These are phyloP conservation scores for Colletotrichum lini DNA, from an alignment of 2,329 filamentous ascomycete species.

Conservation along the genomic window DNA sequence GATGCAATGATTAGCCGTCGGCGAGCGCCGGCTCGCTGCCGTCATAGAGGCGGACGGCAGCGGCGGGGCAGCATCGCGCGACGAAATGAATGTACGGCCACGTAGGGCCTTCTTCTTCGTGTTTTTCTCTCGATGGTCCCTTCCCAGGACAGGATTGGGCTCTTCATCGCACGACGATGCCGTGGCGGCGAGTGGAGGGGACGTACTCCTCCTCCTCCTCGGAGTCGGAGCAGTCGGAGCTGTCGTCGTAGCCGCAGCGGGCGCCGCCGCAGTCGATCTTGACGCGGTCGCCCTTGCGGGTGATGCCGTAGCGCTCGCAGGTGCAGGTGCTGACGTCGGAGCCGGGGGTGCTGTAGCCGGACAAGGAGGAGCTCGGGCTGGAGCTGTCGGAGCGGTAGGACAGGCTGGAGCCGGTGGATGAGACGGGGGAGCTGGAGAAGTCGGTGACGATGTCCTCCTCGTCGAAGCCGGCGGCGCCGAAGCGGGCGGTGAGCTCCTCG, in stretches of 20 bases:
- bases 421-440: conserved; percentile 72
- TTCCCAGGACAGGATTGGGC: conserved; percentile 29
- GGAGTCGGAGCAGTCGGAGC: conserved; percentile 74
- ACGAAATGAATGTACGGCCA: conserved; percentile 54
- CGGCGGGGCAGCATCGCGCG: conserved; percentile 29
- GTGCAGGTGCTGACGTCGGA: conserved; percentile 86
- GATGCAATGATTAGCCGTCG: conserved; percentile 41
- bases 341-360: conserved; percentile 83
- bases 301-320: conserved; percentile 97
- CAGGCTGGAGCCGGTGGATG: conserved; percentile 78
- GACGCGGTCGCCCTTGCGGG: conserved; percentile 90
- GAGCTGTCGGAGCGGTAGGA: conserved; percentile 82
- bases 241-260: conserved; percentile 87
- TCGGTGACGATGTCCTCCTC: conserved; percentile 70
- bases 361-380: conserved; percentile 79
- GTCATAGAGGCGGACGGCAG: neutral
- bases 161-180: conserved; percentile 68
- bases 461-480: conserved; percentile 73
- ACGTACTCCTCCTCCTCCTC: conserved; percentile 63
- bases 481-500: conserved; percentile 84
- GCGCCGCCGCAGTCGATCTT: conserved; percentile 95
- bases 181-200: conserved; percentile 72
- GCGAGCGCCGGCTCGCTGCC: conserved; percentile 21
- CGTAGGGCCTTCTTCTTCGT: conserved; percentile 39
- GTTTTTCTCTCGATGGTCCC: conserved; percentile 27